Evolutionary conservation across 1,139 yeast species (phyloP).

Genomic region (Protomyces lactucae-debilis): DNA sequence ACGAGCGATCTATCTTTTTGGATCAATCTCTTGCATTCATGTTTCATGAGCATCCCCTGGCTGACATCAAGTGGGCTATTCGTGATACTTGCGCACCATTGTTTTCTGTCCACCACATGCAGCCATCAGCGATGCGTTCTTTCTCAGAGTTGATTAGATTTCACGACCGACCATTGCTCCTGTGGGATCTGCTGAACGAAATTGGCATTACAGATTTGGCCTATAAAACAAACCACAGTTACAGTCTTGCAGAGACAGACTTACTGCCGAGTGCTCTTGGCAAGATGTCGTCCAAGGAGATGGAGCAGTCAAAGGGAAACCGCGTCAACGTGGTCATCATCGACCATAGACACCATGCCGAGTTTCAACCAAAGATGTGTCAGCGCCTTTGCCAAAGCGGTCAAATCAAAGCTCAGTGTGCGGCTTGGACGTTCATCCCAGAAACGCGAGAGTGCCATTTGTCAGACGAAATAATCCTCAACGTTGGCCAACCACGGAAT

Average conservation of each 20-base stretch:
- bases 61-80: conserved; percentile 21
- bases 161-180: not conserved
- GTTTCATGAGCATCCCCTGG: conserved; percentile 10
- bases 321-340: not conserved
- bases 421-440: conserved; percentile 13
- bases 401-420: not conserved
- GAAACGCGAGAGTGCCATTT: not conserved
- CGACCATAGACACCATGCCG: not conserved
- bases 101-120: conserved; percentile 31
- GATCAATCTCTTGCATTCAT: conserved; percentile 8
- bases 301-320: not conserved
- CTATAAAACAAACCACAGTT: not conserved
- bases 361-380: not conserved
- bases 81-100: conserved; percentile 39
- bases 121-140: conserved; percentile 26
- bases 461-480: not conserved
- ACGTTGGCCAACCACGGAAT: no score
- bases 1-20: conserved; percentile 30
- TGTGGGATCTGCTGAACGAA: not conserved
- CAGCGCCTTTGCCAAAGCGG: conserved; percentile 2
- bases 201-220: not conserved
- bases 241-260: not conserved
- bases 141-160: conserved; percentile 21
- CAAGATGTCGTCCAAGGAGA: not conserved
- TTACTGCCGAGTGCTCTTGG: not conserved